phyloP scores from a whole-genome alignment of 2,329 filamentous ascomycete genomes.

The Sporothrix sp. region DNA sequence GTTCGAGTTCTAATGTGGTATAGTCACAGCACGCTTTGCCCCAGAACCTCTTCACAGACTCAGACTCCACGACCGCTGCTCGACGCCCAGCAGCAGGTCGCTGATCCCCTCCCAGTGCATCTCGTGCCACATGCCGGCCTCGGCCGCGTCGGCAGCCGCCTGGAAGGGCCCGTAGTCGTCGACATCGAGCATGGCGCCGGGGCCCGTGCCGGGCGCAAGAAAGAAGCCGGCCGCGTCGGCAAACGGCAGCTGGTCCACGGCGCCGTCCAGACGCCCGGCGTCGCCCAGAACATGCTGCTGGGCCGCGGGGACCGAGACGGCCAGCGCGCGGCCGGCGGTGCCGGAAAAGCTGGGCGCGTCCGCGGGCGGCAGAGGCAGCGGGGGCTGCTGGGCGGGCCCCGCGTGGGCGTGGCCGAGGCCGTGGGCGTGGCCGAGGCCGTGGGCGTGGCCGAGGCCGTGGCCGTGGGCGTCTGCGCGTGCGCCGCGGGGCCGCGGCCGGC shows the following conservation, averaged over 20 bases:
- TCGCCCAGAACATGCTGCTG: too few species aligned
- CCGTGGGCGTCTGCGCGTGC: neutral
- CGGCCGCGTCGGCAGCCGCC: neutral
- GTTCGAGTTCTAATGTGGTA: too few species aligned
- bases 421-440: neutral
- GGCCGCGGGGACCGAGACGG: too few species aligned
- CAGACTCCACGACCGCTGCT: slow-evolving; percentile 1
- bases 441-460: neutral
- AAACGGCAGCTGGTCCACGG: too few species aligned
- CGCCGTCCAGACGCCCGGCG: too few species aligned
- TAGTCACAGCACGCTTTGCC: too few species aligned
- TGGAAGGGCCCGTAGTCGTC: slow-evolving; percentile 5
- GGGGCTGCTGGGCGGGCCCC: neutral
- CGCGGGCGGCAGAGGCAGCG: neutral
- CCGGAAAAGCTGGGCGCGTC: neutral
- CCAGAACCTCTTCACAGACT: neutral
- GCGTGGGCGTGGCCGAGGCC: too few species aligned
- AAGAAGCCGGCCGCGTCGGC: neutral
- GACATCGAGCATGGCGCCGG: neutral
- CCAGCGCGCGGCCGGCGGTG: too few species aligned
- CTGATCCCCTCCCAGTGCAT: slow-evolving; percentile 9
- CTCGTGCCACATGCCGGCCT: slow-evolving; percentile 6
- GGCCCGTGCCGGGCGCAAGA: neutral
- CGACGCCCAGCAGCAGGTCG: slow-evolving; percentile 3
- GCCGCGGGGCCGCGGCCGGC: neutral